Percentiles rank a stretch among this genome's conserved stretches.
phyloP scores from a whole-genome alignment of 148 eudicot species.

The Vaccinium myrtillus region DNA sequence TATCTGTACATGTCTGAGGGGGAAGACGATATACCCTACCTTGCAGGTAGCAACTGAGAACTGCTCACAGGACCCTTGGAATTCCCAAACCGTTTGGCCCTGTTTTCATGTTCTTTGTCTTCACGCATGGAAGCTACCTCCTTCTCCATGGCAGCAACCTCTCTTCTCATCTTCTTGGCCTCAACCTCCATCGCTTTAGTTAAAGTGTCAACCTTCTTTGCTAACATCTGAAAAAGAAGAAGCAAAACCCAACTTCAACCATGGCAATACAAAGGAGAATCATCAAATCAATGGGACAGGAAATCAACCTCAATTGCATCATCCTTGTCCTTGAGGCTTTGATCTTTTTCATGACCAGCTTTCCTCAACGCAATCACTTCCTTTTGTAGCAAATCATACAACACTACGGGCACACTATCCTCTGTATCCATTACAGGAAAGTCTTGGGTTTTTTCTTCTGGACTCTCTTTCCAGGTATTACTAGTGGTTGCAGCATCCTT shows the following conservation, averaged over 20 bases:
- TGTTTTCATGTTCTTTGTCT: slow-evolving; percentile 91
- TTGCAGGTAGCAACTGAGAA: slow-evolving; percentile 79
- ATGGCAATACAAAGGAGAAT: not conserved
- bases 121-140: slow-evolving; percentile 96
- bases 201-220: slow-evolving; percentile 95
- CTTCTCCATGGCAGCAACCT: slow-evolving; percentile 99
- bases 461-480: slow-evolving; percentile 51
- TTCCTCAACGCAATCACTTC: slow-evolving; percentile 89
- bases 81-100: slow-evolving; percentile 67
- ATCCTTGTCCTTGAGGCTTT: slow-evolving; percentile 96
- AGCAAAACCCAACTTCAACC: slow-evolving; percentile 10
- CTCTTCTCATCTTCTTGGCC: slow-evolving; percentile 99
- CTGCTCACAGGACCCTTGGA: slow-evolving; percentile 65
- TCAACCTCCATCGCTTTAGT: slow-evolving; percentile 99
- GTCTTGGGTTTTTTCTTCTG: slow-evolving; percentile 70
- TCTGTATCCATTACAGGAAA: slow-evolving; percentile 48
- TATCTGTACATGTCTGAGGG: not conserved
- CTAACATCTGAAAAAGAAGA: slow-evolving; percentile 63
- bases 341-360: slow-evolving; percentile 92
- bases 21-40: slow-evolving; percentile 43
- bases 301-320: slow-evolving; percentile 85
- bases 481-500: slow-evolving; percentile 51
- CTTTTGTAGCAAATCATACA: slow-evolving; percentile 90
- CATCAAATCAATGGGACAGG: not conserved
- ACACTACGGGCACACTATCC: slow-evolving; percentile 74